phyloP scores from a whole-genome alignment of 2,329 filamentous ascomycete species.

The Aspergillus sp. region DNA sequence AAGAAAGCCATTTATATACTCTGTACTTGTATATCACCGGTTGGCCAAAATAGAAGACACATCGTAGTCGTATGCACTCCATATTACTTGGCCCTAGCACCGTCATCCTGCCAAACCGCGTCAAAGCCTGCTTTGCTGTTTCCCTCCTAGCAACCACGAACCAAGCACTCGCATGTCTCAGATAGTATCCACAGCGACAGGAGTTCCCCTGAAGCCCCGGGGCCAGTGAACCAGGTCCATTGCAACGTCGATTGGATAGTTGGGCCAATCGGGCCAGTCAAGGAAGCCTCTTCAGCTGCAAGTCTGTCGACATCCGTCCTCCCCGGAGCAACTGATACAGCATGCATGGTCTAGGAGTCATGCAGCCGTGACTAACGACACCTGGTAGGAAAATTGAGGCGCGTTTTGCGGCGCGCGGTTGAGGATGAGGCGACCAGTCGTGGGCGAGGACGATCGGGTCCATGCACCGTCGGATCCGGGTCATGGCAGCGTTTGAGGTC shows the following conservation, averaged over 20 bases:
- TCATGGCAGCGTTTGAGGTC: too few species aligned
- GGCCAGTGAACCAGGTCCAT: not conserved
- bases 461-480: not conserved
- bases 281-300: not conserved
- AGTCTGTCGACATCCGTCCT: not conserved
- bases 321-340: not conserved
- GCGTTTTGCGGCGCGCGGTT: constrained; percentile 3
- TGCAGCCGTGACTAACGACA: not conserved
- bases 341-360: not conserved
- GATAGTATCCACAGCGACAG: not conserved
- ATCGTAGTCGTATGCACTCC: too few species aligned
- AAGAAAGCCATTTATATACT: too few species aligned
- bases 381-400: not conserved
- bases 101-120: too few species aligned
- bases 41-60: too few species aligned
- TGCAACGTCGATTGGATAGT: not conserved
- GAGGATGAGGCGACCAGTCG: constrained; percentile 17
- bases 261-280: not conserved
- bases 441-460: not conserved
- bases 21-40: too few species aligned
- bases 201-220: not conserved
- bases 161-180: not conserved
- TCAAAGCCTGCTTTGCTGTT: too few species aligned
- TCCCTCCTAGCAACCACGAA: too few species aligned
- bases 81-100: too few species aligned